These are phyloP conservation scores for Glycine soja DNA, from an alignment of 306 rosid species.

Conservation along the genomic window DNA sequence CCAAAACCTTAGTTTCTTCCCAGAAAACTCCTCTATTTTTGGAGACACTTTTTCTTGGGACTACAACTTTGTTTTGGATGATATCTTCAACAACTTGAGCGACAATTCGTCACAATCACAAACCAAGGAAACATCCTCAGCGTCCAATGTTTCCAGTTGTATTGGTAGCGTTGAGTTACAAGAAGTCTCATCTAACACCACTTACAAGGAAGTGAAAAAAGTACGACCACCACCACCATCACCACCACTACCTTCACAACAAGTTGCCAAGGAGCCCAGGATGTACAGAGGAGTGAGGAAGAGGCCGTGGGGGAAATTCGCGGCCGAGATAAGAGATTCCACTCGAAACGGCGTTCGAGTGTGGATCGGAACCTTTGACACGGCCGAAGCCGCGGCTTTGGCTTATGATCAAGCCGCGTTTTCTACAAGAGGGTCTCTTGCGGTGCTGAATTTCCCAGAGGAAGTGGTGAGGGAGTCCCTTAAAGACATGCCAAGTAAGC, in stretches of 20 bases:
- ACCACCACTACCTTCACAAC: too few relatives aligned
- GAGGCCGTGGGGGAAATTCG: slow-evolving; percentile 92
- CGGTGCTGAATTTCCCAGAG: slow-evolving; percentile 77
- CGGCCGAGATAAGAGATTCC: slow-evolving; percentile 91
- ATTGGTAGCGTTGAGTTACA: slow-evolving; percentile 21
- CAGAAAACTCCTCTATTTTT: slow-evolving; percentile 16
- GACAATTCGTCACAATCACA: slow-evolving; percentile 27
- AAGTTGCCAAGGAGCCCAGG: background rate
- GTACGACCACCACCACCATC: background rate
- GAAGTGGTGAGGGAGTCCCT: slow-evolving; percentile 55
- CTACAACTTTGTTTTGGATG: background rate
- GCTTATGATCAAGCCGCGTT: slow-evolving; percentile 93
- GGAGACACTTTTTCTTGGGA: slow-evolving; percentile 43
- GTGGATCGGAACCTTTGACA: slow-evolving; percentile 93
- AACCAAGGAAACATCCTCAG: slow-evolving; percentile 34
- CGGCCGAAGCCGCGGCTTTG: slow-evolving; percentile 83
- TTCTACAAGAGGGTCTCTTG: slow-evolving; percentile 63
- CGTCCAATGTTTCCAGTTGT: slow-evolving; percentile 30
- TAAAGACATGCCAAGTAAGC: slow-evolving; percentile 33
- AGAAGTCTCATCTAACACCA: slow-evolving; percentile 50
- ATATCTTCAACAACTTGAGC: slow-evolving; percentile 29
- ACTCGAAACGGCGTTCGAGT: slow-evolving; percentile 81
- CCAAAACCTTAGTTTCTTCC: slow-evolving; percentile 38
- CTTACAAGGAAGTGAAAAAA: background rate
- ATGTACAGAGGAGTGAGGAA: slow-evolving; percentile 70